phyloP scores from a whole-genome alignment of 495 filamentous ascomycete genomes.

The Penicillium verhagenii region DNA sequence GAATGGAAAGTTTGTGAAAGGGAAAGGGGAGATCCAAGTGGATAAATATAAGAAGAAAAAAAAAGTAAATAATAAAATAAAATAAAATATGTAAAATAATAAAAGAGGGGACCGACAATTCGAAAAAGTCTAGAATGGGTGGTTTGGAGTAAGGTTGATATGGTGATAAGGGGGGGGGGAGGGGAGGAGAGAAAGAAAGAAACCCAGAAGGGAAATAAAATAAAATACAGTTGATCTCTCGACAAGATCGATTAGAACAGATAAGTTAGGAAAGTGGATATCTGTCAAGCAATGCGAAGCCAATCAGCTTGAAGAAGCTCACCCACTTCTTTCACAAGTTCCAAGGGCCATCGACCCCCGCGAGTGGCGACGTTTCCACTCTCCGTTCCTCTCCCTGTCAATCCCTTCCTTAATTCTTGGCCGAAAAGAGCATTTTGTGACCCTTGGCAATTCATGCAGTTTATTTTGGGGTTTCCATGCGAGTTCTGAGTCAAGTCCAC shows the following conservation, averaged over 20 bases:
- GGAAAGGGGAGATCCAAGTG: slow-evolving; percentile 6
- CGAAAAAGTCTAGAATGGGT: slow-evolving; percentile 32
- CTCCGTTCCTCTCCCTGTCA: slow-evolving; percentile 13
- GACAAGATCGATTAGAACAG: slow-evolving; percentile 16
- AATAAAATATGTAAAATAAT: not conserved
- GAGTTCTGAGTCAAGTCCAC: not conserved
- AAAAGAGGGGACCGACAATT: slow-evolving; percentile 28
- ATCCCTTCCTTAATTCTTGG: slow-evolving; percentile 12
- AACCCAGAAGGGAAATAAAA: slow-evolving; percentile 16
- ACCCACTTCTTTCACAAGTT: slow-evolving; percentile 15
- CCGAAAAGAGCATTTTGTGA: not conserved
- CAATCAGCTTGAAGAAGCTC: slow-evolving; percentile 20
- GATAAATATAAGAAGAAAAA: not conserved
- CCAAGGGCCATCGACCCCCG: slow-evolving; percentile 16
- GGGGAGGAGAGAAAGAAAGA: slow-evolving; percentile 9
- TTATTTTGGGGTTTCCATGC: not conserved
- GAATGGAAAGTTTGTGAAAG: not conserved
- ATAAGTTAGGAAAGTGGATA: slow-evolving; percentile 11
- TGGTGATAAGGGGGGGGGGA: slow-evolving; percentile 19
- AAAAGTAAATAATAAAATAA: slow-evolving; percentile 5
- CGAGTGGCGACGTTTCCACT: slow-evolving; percentile 27
- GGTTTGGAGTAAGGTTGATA: slow-evolving; percentile 13
- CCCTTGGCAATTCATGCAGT: not conserved
- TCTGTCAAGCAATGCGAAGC: slow-evolving; percentile 16
- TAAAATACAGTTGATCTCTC: slow-evolving; percentile 6